Base-by-base conservation (phyloP, 2,329 filamentous ascomycete genomes). In the Diaporthe citri region DNA sequence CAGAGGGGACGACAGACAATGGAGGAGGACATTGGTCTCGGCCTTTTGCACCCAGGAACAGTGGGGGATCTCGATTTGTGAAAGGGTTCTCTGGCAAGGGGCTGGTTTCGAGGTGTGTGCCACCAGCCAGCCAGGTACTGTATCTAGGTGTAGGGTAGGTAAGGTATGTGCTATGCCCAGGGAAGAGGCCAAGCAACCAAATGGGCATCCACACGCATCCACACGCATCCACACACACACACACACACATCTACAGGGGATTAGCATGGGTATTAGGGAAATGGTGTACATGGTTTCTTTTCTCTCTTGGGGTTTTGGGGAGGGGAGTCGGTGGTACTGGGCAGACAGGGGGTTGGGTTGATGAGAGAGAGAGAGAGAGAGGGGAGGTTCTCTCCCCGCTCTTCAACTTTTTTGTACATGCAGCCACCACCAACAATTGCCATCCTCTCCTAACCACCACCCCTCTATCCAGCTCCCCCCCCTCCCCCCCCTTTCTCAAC, bases 21-120 rank as follows among this genome's bases (percentile, higher is more conserved):
- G 36, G 17, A 8, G 9, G 17, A 34, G 13, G 43, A 36, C 43
- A 51, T 36, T 36, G 41, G 46, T n/a, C 43, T 67, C 46, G 46
- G 46, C 46, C 28, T 52, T 51, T 67, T 39, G 31, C 41, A 34
- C 43, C 64, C 46, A 28, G 36, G 52, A 56, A 71, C 51, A 34
- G 55, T 22, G 28, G 41, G 39, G 25, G 67, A 71, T 71, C 51
- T 71, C 52, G 67, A 71, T 57, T 67, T 67, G 60, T 39, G 52
- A 56, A 9, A 43, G 52, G n/a, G 39, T 34, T n/a, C 39, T 31
- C 12, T 25, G 20, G 22, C 2, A 31, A n/a, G 15, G n/a, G n/a
- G n/a, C n/a, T n/a, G n/a, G n/a, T n/a, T n/a, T n/a, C n/a, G n/a
- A n/a, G n/a, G n/a, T n/a, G n/a, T n/a, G n/a, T 55, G 67, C 36